phyloP scores from a whole-genome alignment of 306 rosid species.

The Sesbania bispinosa region DNA sequence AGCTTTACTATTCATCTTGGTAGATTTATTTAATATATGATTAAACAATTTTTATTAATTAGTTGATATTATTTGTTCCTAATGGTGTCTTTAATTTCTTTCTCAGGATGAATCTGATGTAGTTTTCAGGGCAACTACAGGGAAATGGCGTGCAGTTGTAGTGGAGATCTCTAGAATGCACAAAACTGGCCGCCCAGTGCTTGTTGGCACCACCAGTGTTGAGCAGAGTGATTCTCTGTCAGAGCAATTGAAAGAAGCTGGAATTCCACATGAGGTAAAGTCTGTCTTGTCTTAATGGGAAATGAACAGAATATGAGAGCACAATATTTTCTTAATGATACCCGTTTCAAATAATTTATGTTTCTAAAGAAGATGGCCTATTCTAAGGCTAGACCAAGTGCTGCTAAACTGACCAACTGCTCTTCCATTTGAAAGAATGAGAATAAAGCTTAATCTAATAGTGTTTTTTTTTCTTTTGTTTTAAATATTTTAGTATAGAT shows the following conservation, averaged over 20 bases:
- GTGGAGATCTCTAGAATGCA: conserved; percentile 97
- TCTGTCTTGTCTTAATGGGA: conserved; percentile 18
- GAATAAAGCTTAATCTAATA: conserved; percentile 5
- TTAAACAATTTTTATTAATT: background rate
- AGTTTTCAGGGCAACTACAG: conserved; percentile 85
- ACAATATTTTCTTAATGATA: conserved; percentile 14
- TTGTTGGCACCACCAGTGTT: conserved; percentile 98
- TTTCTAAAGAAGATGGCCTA: conserved; percentile 1
- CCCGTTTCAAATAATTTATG: background rate
- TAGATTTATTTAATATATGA: background rate
- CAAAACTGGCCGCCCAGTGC: conserved; percentile 93
- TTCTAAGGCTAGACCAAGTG: background rate
- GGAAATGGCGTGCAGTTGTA: conserved; percentile 97
- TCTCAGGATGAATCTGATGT: conserved; percentile 95
- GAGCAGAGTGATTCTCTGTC: conserved; percentile 95
- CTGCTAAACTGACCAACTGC: conserved; percentile 2
- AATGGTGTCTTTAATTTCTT: conserved; percentile 25
- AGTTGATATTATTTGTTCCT: conserved; percentile 26
- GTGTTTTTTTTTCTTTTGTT: background rate
- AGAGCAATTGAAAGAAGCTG: conserved; percentile 78
- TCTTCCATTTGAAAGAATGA: conserved; percentile 9
- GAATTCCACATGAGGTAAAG: conserved; percentile 83
- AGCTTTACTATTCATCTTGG: background rate
- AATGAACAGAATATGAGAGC: background rate
- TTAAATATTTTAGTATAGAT: background rate